These are phyloP conservation scores for Neobulgaria alba DNA, from an alignment of 2,329 filamentous ascomycete genomes.

Conservation along the genomic window DNA sequence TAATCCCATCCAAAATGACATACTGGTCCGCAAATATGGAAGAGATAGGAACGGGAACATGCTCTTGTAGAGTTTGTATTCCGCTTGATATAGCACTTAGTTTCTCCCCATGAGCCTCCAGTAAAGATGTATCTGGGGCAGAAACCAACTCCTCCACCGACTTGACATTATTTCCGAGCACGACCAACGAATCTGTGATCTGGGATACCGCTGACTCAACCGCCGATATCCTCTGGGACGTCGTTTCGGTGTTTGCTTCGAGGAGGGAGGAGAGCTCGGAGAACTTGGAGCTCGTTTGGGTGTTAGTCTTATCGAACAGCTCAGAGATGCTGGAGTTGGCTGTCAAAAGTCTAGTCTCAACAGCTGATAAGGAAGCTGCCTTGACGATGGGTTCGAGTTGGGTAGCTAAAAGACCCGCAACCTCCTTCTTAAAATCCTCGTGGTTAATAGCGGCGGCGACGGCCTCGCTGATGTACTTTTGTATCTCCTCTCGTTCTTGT, in stretches of 20 bases:
- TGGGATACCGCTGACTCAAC: constrained; percentile 22
- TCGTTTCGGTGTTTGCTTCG: constrained; percentile 13
- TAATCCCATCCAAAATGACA: constrained; percentile 16
- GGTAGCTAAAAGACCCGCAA: constrained; percentile 21
- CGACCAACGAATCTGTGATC: constrained; percentile 21
- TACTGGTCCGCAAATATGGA: constrained; percentile 12
- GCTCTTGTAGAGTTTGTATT: constrained; percentile 13
- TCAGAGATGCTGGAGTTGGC: constrained; percentile 20
- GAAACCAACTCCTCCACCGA: constrained; percentile 19
- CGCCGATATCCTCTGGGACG: constrained; percentile 19
- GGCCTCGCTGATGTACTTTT: constrained; percentile 21
- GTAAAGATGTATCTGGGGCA: constrained; percentile 19
- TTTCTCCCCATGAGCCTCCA: constrained; percentile 19
- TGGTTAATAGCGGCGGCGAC: constrained; percentile 19
- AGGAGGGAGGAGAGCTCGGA: constrained; percentile 17
- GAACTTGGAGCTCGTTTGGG: constrained; percentile 18
- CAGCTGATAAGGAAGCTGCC: constrained; percentile 19
- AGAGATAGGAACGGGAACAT: constrained; percentile 10
- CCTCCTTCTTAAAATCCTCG: constrained; percentile 23
- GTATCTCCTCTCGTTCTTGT: constrained; percentile 16
- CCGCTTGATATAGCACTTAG: constrained; percentile 20
- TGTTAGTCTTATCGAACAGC: constrained; percentile 17
- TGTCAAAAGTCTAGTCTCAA: constrained; percentile 19
- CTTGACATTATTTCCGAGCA: constrained; percentile 20
- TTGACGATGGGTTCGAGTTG: constrained; percentile 25